These are phyloP conservation scores for Geoglossum glabrum DNA, from an alignment of 495 filamentous ascomycete species.

Conservation along the genomic window DNA sequence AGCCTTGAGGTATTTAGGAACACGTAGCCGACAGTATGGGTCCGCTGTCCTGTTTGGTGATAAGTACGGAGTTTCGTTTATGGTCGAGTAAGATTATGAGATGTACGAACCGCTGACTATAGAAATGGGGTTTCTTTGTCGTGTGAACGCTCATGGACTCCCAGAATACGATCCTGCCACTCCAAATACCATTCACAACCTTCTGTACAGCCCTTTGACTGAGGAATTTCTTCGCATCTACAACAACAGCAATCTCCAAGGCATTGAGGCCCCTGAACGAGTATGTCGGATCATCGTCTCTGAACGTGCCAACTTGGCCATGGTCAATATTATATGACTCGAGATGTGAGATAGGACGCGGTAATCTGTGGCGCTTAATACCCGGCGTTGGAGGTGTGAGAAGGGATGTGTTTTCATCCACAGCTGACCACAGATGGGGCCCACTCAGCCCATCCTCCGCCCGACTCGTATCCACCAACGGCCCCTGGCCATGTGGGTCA, in stretches of 20 bases:
- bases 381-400: not conserved
- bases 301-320: not conserved
- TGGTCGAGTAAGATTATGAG: not conserved
- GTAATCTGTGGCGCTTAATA: not conserved
- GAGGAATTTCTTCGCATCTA: constrained; percentile 78
- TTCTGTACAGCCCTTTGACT: constrained; percentile 72
- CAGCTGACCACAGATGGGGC: not conserved
- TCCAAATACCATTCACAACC: constrained; percentile 79
- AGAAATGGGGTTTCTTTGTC: constrained; percentile 61
- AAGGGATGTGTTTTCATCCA: not conserved
- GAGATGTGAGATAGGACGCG: constrained; percentile 1
- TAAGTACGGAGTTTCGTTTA: not conserved
- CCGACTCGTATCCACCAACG: not conserved
- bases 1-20: constrained; percentile 78
- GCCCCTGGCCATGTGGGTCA: not conserved
- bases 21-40: constrained; percentile 64
- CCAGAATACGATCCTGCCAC: constrained; percentile 85
- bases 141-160: constrained; percentile 56
- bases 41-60: constrained; percentile 36
- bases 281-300: constrained; percentile 24
- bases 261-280: constrained; percentile 65
- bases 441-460: not conserved
- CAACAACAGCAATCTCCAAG: constrained; percentile 74
- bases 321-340: constrained; percentile 1
- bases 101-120: constrained; percentile 38